These are phyloP conservation scores for Chenopodium quinoa DNA, from an alignment of 148 eudicot genomes.

Conservation along the genomic window DNA sequence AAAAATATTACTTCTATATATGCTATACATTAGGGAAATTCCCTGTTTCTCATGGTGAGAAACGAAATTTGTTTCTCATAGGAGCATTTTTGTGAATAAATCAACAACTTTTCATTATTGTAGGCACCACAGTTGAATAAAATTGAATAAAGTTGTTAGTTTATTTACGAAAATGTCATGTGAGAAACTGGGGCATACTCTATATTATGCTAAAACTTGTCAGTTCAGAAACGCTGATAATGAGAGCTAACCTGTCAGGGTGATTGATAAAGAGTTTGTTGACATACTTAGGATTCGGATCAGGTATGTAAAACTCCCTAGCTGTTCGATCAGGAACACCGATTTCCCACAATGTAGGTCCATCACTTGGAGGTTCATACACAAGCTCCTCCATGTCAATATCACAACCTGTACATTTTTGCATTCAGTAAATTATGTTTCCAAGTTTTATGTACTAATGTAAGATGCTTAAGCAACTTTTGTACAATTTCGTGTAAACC, in stretches of 20 bases:
- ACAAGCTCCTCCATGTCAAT: conserved; percentile 47
- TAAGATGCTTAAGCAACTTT: neutral
- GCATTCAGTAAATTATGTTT: neutral
- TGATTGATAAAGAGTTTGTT: conserved; percentile 50
- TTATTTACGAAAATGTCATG: too few species aligned
- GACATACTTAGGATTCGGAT: conserved; percentile 58
- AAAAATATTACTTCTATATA: too few species aligned
- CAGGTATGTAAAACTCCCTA: conserved; percentile 64
- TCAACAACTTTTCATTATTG: too few species aligned
- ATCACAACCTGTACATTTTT: conserved; percentile 36
- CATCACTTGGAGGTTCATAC: conserved; percentile 66
- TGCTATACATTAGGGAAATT: too few species aligned
- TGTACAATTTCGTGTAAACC: neutral
- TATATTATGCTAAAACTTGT: neutral
- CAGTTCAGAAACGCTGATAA: neutral
- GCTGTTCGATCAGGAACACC: conserved; percentile 75
- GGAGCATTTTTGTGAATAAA: too few species aligned
- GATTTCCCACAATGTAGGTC: conserved; percentile 77
- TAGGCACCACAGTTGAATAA: too few species aligned
- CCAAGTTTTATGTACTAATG: neutral
- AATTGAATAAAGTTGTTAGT: too few species aligned
- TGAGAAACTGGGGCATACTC: too few species aligned
- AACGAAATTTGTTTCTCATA: too few species aligned
- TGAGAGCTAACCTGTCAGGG: conserved; percentile 51
- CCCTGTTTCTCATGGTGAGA: too few species aligned